Base-by-base conservation (phyloP, 2,329 filamentous ascomycete genomes). In the Fusarium subglutinans region DNA sequence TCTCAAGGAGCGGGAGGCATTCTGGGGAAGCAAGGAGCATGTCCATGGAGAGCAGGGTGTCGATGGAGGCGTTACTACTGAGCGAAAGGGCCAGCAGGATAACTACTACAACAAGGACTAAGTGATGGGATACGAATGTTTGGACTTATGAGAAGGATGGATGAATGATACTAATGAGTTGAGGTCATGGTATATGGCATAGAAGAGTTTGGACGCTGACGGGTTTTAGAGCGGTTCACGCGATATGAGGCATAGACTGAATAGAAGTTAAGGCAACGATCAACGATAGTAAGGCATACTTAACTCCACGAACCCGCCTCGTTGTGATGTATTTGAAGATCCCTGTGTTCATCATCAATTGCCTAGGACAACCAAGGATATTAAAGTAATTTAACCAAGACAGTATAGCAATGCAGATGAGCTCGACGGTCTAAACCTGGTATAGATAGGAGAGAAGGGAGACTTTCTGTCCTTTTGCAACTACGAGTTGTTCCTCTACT, bases 1-100 rank as follows among this genome's bases (percentile, higher is more conserved):
- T 37, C 84, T 98, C 73, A 85, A 86, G 76, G 96, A 98, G 86
- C 87, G 95, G 63, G 87, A 92, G 75, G 87, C 84, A 37, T 92
- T 94, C 78, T 98, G 94, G 94, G 86, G 84, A 37, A 81, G 80
- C 26, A 84, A 87, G 78, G 78, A 78, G 41, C 86, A 88, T 54
- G 80, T 87, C 13, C 82, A 86, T 20, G 86, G 87, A 14, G 85
- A 88, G 61, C 80, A 80, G 30, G 86, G 85, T 17, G 77, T 82
- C 14, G 66, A 78, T 8, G 82, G 81, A 17, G 82, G 80, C 12
- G 83, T 88, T 15, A 61, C 78, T 20, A 70, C 78, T 44, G 81
- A 82, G 38, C 83, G 80, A 64, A 77, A 78, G 28, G 77, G 81
- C 70, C 82, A 84, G 78, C 86, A 87, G 76, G 83, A 87, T n/a